Evolutionary conservation across 257 asterid genomes (phyloP).

Genomic region (Ilex aquifolium): DNA sequence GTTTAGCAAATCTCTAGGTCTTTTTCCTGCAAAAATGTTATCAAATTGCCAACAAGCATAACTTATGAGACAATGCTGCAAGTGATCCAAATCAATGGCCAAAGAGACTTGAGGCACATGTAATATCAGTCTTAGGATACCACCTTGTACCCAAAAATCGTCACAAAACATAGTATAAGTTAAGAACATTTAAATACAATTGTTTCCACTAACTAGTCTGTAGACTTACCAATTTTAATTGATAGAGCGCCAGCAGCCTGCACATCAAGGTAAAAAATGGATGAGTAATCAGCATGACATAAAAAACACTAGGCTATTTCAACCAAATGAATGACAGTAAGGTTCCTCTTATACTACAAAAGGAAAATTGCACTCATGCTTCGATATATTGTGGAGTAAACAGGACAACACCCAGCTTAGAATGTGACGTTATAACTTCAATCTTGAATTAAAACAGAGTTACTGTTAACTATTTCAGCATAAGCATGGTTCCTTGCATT

Average conservation of each 20-base stretch:
- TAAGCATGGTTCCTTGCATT: too few species aligned
- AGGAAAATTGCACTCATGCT: not conserved
- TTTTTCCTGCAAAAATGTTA: constrained; percentile 54
- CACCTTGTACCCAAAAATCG: not conserved
- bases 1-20: constrained; percentile 92
- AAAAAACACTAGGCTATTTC: not conserved
- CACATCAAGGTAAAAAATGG: constrained; percentile 14
- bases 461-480: too few species aligned
- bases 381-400: not conserved
- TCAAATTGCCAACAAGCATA: constrained; percentile 1
- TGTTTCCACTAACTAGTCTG: not conserved
- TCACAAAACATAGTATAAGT: not conserved
- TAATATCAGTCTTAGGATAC: not conserved
- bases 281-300: constrained; percentile 3
- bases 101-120: not conserved
- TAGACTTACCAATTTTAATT: constrained; percentile 78
- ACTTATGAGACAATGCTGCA: not conserved
- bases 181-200: not conserved
- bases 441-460: too few species aligned
- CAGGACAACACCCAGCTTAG: too few species aligned
- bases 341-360: not conserved
- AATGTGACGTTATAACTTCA: too few species aligned
- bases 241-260: constrained; percentile 99
- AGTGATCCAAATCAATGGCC: not conserved
- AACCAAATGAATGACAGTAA: too few species aligned